Percentiles rank a stretch among this genome's conserved stretches.
phyloP scores from a whole-genome alignment of 306 rosid genomes.

The Hippophae rhamnoides region DNA sequence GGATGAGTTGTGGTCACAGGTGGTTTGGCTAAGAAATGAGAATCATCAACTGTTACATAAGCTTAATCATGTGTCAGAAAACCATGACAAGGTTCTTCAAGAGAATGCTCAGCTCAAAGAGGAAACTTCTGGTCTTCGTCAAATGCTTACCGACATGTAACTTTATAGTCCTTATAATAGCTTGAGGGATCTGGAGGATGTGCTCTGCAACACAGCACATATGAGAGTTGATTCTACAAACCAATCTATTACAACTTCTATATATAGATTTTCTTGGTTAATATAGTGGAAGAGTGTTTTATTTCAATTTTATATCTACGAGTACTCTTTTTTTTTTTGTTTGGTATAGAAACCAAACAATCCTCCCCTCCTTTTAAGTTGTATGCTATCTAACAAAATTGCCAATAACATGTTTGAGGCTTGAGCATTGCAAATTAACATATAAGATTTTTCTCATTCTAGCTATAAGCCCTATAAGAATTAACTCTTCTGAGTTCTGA shows the following conservation, averaged over 20 bases:
- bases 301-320: slow-evolving; percentile 8
- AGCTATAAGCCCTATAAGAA: too few species aligned
- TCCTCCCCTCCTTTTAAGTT: slow-evolving; percentile 20
- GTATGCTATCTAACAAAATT: slow-evolving; percentile 30
- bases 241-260: slow-evolving; percentile 38
- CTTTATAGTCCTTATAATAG: slow-evolving; percentile 44
- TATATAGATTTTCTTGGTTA: slow-evolving; percentile 39
- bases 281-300: slow-evolving; percentile 11
- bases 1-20: slow-evolving; percentile 95
- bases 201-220: slow-evolving; percentile 36
- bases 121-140: slow-evolving; percentile 65
- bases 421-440: slow-evolving; percentile 29
- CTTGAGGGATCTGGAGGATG: slow-evolving; percentile 45
- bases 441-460: slow-evolving; percentile 4
- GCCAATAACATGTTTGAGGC: slow-evolving; percentile 28
- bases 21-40: slow-evolving; percentile 78
- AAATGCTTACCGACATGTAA: slow-evolving; percentile 56
- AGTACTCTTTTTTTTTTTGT: slow-evolving; percentile 20
- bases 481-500: background rate
- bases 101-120: slow-evolving; percentile 72
- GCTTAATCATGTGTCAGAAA: slow-evolving; percentile 55
- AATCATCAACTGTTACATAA: slow-evolving; percentile 63
- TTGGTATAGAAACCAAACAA: slow-evolving; percentile 13
- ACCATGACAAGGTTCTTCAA: slow-evolving; percentile 46
- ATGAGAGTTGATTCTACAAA: slow-evolving; percentile 48